Conservation (phyloP, 768 basidiomycete genomes). For the Rhizopogon rudus region DNA sequence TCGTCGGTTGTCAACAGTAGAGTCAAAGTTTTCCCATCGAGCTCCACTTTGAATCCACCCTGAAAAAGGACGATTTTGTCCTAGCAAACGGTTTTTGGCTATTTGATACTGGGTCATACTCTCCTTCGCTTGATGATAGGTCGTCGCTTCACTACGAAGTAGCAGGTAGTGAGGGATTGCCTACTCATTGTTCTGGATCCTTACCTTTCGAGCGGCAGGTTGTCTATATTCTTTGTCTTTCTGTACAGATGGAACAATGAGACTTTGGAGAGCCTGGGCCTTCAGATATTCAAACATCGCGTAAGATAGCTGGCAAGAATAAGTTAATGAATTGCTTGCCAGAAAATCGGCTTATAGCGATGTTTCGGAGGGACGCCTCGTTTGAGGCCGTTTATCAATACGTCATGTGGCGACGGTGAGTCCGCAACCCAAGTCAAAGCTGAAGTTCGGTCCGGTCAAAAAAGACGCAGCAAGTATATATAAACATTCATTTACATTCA, state of each 20-base stretch:
- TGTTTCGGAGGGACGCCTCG: constrained; percentile 75
- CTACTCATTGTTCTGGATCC: not conserved
- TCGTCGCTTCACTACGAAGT: constrained; percentile 18
- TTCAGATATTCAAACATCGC: constrained; percentile 14
- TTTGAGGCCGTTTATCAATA: constrained; percentile 75
- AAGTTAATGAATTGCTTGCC: constrained; percentile 33
- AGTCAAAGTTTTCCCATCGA: constrained; percentile 48
- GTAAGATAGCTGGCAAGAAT: not conserved
- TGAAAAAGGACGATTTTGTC: constrained; percentile 41
- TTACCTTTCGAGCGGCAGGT: constrained; percentile 6
- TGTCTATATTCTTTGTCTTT: constrained; percentile 15
- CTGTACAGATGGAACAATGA: constrained; percentile 47
- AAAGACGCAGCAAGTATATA: not conserved
- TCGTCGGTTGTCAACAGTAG: constrained; percentile 2
- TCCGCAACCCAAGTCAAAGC: constrained; percentile 71
- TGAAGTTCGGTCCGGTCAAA: constrained; percentile 20
- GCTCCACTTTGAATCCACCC: constrained; percentile 60
- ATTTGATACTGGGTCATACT: constrained; percentile 39
- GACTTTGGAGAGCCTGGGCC: constrained; percentile 50
- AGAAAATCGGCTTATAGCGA: constrained; percentile 54
- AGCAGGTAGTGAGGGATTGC: not conserved
- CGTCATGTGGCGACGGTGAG: constrained; percentile 41
- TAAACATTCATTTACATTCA: constrained; percentile 47
- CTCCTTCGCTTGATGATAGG: constrained; percentile 45
- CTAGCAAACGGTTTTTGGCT: constrained; percentile 46